phyloP scores from a whole-genome alignment of 306 rosid species.

The Crotalaria pallida region DNA sequence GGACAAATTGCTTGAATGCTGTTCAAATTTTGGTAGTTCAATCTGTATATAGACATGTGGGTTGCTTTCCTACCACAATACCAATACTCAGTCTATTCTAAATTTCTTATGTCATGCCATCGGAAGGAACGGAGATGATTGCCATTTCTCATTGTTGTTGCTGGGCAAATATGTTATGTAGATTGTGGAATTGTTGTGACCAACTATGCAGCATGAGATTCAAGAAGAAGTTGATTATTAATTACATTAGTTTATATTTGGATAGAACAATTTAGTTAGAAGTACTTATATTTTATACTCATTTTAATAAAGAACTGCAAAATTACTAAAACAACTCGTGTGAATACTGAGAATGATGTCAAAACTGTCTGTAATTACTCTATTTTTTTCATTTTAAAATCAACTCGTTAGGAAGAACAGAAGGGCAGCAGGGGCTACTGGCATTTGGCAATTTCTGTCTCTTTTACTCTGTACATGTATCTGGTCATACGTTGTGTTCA shows the following conservation, averaged over 20 bases:
- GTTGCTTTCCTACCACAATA: neutral
- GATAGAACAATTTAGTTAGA: conserved; percentile 6
- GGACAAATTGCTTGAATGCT: conserved; percentile 36
- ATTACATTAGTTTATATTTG: neutral
- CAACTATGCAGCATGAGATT: neutral
- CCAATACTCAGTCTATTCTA: conserved; percentile 5
- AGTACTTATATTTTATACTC: conserved; percentile 10
- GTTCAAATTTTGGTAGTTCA: conserved; percentile 23
- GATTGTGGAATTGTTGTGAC: conserved; percentile 17
- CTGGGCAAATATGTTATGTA: conserved; percentile 4
- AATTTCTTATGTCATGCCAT: conserved; percentile 4
- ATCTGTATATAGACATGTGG: conserved; percentile 31
- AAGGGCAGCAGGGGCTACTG: neutral
- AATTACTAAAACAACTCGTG: neutral
- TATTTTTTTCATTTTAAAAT: neutral
- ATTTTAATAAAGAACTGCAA: neutral
- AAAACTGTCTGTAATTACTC: neutral
- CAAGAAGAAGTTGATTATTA: neutral
- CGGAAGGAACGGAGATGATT: conserved; percentile 5
- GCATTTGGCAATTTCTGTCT: neutral
- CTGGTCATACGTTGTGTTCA: too few relatives aligned
- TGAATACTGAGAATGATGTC: neutral
- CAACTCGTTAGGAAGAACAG: neutral
- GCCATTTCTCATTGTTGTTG: neutral
- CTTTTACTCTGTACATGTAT: too few relatives aligned